Evolutionary conservation across 495 filamentous ascomycete genomes (phyloP), one percentile per base, ranked within the genome.

Genomic region (Podospora pseudoanserina): DNA sequence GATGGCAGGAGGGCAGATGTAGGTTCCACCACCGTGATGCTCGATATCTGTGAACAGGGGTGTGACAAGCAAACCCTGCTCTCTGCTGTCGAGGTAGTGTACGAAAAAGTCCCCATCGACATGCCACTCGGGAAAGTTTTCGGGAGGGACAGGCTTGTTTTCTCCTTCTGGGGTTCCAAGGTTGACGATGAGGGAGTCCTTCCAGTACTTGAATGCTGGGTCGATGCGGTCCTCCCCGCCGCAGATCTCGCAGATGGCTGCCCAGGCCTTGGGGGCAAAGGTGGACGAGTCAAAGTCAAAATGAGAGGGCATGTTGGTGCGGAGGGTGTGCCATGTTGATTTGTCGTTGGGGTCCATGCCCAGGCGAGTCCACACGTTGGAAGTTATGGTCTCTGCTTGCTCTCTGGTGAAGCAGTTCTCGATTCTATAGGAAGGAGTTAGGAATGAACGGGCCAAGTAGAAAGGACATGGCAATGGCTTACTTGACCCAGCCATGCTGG

Each of bases 21-120:
- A 80, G 15, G 90, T 92, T n/a, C 88, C 90, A 20, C 91, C 90
- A 4, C 86, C 90, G 67, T 80, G 78, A 1, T 83, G 73, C 28
- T 78, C 74, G 65, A 92, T 88, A 72, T 92, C 88, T 11, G 82
- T 88, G 77, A 90, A 92, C 20, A 91, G 70, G 3, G 90, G 89
- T 60, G 88, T 91, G 19, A 92, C 87, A 0, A 92, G 79, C 59
- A 92, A 75, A 0, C 81, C 90, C 75, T 93, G 90, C 78, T 92
- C 90, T 0, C 86, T 86, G 59, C 86, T 89, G 76, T 92, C 90
- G 18, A 93, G 81, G 71, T 88, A 92, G 79, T 92, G 89, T 16
- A 89, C 82, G 77, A 92, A 91, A 76, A 91, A 91, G 71, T 92
- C 90, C 1, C 90, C 90, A 77, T 92, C 90, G 26, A 90, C 88